phyloP scores from a whole-genome alignment of 495 filamentous ascomycete species.

The Stereocaulon alpinum region DNA sequence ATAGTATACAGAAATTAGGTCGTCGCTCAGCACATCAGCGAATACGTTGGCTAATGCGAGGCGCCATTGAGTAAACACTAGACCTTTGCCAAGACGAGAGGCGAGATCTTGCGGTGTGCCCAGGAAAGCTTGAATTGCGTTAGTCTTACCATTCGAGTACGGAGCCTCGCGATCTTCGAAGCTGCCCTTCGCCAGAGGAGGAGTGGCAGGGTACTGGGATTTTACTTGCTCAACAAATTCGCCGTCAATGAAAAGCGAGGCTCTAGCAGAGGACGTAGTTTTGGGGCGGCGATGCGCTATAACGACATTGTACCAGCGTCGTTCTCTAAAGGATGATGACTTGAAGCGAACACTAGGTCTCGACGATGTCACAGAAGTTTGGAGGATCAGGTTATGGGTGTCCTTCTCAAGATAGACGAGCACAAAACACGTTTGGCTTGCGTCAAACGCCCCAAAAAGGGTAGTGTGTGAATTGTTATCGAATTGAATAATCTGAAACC shows the following conservation, averaged over 20 bases:
- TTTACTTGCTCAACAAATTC: constrained; percentile 89
- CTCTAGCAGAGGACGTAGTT: constrained; percentile 67
- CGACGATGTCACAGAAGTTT: constrained; percentile 81
- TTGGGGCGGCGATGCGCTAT: constrained; percentile 71
- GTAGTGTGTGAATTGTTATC: constrained; percentile 82
- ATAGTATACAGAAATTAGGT: constrained; percentile 81
- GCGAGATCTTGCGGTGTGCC: constrained; percentile 90
- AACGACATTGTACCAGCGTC: constrained; percentile 84
- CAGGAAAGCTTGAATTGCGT: constrained; percentile 79
- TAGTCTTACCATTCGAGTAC: constrained; percentile 45
- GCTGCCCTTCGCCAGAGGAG: constrained; percentile 47
- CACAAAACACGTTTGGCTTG: constrained; percentile 85
- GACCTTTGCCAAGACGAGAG: constrained; percentile 62
- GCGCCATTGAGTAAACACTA: constrained; percentile 74
- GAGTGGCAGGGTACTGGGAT: constrained; percentile 69
- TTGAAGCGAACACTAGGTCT: constrained; percentile 91
- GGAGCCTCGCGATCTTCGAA: constrained; percentile 49
- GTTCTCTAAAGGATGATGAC: constrained; percentile 59
- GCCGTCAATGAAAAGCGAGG: constrained; percentile 82
- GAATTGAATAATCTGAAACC: constrained; percentile 80
- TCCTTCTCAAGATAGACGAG: constrained; percentile 91
- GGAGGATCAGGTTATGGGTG: constrained; percentile 88
- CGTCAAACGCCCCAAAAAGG: constrained; percentile 89
- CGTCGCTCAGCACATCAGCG: constrained; percentile 79
- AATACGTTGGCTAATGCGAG: constrained; percentile 81